Evolutionary conservation across 176 grass and related monocot genomes (phyloP).

Genomic region (Ensete glaucum): DNA sequence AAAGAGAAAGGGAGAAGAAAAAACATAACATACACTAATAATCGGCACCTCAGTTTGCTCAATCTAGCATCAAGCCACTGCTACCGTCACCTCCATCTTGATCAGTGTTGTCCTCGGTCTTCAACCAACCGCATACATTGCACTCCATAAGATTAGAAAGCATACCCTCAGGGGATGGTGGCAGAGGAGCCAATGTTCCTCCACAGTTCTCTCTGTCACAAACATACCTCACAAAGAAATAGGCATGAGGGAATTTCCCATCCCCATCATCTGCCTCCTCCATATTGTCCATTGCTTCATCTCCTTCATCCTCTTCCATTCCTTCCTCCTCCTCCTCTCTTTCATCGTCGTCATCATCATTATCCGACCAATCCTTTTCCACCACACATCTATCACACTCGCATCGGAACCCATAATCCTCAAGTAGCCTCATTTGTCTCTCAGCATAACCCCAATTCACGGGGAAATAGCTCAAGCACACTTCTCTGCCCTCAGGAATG

Average conservation of each 20-base stretch:
- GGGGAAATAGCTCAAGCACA: slow-evolving; percentile 78
- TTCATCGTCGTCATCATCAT: slow-evolving; percentile 24
- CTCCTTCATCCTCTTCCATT: slow-evolving; percentile 44
- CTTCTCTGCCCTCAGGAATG: slow-evolving; percentile 55
- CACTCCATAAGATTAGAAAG: slow-evolving; percentile 59
- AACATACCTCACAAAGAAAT: slow-evolving; percentile 66
- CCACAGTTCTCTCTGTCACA: slow-evolving; percentile 60
- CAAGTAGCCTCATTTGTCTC: slow-evolving; percentile 47
- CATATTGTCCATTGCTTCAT: slow-evolving; percentile 14
- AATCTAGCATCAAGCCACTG: slow-evolving; percentile 1
- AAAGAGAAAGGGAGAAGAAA: too few species aligned
- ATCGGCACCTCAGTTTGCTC: background rate
- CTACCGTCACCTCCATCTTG: slow-evolving; percentile 16
- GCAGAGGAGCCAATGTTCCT: slow-evolving; percentile 59
- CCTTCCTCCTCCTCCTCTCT: slow-evolving; percentile 31
- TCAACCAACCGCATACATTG: slow-evolving; percentile 54
- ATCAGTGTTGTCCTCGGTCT: slow-evolving; percentile 25
- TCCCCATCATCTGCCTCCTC: slow-evolving; percentile 5
- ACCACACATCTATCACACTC: slow-evolving; percentile 74
- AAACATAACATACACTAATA: background rate
- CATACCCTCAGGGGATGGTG: slow-evolving; percentile 35
- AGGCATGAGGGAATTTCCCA: slow-evolving; percentile 46
- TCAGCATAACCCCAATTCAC: slow-evolving; percentile 44
- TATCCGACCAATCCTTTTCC: slow-evolving; percentile 63
- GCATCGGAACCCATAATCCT: slow-evolving; percentile 74